Base-by-base conservation (phyloP, 192 early-diverging fungal genomes). In the Fimicolochytrium jonesii region DNA sequence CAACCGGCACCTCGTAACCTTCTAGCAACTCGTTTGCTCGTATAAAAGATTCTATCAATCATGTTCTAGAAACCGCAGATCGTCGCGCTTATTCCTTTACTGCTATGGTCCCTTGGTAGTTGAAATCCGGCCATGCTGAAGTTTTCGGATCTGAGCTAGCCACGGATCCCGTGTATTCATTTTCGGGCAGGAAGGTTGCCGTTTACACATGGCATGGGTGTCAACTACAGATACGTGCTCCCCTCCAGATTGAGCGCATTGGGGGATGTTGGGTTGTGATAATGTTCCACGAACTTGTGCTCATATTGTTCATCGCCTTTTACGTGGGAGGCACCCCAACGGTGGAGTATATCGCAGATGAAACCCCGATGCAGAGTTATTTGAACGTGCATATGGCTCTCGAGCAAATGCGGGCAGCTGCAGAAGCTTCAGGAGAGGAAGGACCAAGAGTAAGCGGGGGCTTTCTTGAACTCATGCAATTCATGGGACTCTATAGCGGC, bases 101-200 rank as follows among this genome's bases (percentile, higher is more conserved):
- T 54, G 28, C 4, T 35, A 41, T 56, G 17, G 4, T 56, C 33
- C n/a, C 20, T 37, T 57, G 36, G 56, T 64, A 90, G 83, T 64
- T 95, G 0, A 66, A 76, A 17, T 78, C 77, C 39, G 96, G 96
- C 30, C 79, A 77, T 1, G 93, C 92, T 4, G 96, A 99, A 62
- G 84, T 94, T 31, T 99, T 97, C 82, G 96, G 96, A 9, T 87
- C 93, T 0, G 96, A 99, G 61, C 76, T 99, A 6, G 93, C 88
- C 0, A 70, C 75, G n/a, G 90, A 87, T 28, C 76, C 85, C 15
- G 76, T 73, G 34, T 96, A 96, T 75, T 45, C 77, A n/a, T 93
- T 97, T 48, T 76, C 74, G 39, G 91, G 92, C 22, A 78, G 85
- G 39, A 95, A 97, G 72, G 78, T 88, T 15, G 93, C 92, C 5